Base-by-base conservation (phyloP, 441 rosid genomes). In the Manihot esculenta region DNA sequence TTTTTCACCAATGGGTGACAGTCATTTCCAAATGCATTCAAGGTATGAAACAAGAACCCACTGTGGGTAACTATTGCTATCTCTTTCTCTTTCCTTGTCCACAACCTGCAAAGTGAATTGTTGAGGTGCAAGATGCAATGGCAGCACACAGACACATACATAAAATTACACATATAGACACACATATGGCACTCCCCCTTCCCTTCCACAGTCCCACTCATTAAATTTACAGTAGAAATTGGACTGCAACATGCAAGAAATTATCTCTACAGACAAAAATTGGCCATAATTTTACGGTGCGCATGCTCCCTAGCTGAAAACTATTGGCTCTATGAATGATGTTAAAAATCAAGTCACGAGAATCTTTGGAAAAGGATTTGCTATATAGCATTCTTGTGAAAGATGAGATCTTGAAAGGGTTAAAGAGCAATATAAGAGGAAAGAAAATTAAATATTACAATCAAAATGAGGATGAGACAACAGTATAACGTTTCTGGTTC, bases 51-150 rank as follows among this genome's bases (percentile, higher is more conserved):
- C 89, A 95, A 84, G 84, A 95, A 91, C 51, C 97, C 97, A 41
- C 97, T 88, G 71, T 95, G 99, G 48, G 99, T 95, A 71, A 95
- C 97, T 68, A 95, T 81, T 23, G 96, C 99, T 82, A 95, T 95
- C 88, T 95, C 99, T 80, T 89, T 95, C 80, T 95, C 98, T 81
- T 86, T 86, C 80, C 98, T 83, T 66, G 97, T 93, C 97, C 92
- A 95, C 84, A 95, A 81, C 99, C 99, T 95, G 85, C 58, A 70
- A 74, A 76, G 41, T 14, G 24, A 62, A 62, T 24, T 59, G 56
- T 49, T 58, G 51, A 70, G 72, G 62, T 57, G 70, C 30, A 48
- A 41, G 54, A 20, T 26, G 54, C 24, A 30, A 14, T 30, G 64
- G 53, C 48, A 61, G 44, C 5, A 50, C n/a, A 44, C 2, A 54